Percentiles rank a stretch among this genome's conserved stretches.
phyloP scores from a whole-genome alignment of 2,329 filamentous ascomycete genomes.

The Hirsutella minnesotensis region DNA sequence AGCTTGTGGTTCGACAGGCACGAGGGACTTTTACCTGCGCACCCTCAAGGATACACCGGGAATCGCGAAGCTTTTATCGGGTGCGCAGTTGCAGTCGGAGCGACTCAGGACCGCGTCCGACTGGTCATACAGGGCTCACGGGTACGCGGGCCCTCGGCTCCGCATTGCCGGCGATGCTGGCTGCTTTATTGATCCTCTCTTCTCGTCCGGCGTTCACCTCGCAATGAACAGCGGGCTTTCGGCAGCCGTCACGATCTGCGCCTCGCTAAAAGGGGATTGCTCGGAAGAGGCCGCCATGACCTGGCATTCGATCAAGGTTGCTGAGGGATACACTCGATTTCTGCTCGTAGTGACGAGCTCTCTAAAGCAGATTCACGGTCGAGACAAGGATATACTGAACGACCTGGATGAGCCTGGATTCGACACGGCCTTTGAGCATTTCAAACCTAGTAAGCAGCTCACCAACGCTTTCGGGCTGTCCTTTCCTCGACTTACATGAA shows the following conservation, averaged over 20 bases:
- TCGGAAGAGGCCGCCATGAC: constrained; percentile 22
- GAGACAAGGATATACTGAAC: constrained; percentile 25
- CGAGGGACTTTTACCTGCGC: constrained; percentile 20
- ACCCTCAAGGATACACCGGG: constrained; percentile 20
- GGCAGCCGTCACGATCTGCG: constrained; percentile 31
- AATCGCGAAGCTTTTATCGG: constrained; percentile 16
- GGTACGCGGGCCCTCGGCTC: constrained; percentile 25
- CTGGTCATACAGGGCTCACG: constrained; percentile 32
- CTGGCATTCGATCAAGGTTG: constrained; percentile 32
- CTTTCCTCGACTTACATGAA: background rate
- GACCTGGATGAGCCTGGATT: constrained; percentile 30
- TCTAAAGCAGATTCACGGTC: constrained; percentile 24
- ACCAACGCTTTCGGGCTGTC: no score
- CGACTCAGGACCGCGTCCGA: constrained; percentile 30
- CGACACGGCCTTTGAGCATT: constrained; percentile 24
- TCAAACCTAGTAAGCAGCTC: constrained; percentile 27
- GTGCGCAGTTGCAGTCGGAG: constrained; percentile 20
- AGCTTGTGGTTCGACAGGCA: constrained; percentile 3
- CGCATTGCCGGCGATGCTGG: constrained; percentile 34
- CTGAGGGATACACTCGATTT: constrained; percentile 34
- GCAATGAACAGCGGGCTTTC: constrained; percentile 30
- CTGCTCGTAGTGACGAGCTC: constrained; percentile 16
- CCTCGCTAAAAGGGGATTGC: constrained; percentile 23
- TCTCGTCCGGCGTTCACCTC: constrained; percentile 35
- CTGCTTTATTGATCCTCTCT: constrained; percentile 36